Evolutionary conservation across 139 green algal genomes (phyloP).

Genomic region (Tetraselmis striata): DNA sequence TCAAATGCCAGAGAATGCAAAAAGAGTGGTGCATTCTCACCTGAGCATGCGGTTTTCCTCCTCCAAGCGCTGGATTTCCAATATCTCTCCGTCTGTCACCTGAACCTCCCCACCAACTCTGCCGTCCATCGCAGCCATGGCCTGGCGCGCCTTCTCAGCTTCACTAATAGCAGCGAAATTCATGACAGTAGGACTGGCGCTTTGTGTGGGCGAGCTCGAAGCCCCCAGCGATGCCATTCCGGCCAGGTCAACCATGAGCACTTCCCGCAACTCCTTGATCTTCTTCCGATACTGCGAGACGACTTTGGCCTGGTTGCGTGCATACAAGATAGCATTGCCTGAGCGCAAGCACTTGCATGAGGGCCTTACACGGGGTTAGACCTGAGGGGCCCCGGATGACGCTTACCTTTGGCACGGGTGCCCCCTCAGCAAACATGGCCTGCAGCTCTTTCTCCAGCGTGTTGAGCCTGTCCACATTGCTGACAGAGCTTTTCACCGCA

Average conservation of each 20-base stretch:
- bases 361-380: not conserved
- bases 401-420: not conserved
- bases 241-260: not conserved
- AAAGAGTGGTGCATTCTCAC: too few species aligned
- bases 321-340: not conserved
- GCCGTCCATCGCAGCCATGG: too few species aligned
- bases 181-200: too few species aligned
- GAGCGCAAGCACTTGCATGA: not conserved
- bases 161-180: too few species aligned
- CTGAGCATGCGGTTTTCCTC: too few species aligned
- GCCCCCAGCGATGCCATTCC: too few species aligned
- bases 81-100: too few species aligned
- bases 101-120: too few species aligned
- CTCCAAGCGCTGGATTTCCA: too few species aligned
- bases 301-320: not conserved
- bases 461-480: not conserved
- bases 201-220: not conserved
- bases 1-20: too few species aligned
- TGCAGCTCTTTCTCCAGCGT: not conserved
- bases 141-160: too few species aligned
- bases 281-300: not conserved
- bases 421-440: not conserved
- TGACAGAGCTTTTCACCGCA: too few species aligned
- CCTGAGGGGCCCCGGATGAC: not conserved
- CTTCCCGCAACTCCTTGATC: not conserved